These are phyloP conservation scores for Aspergillus alliaceus DNA, from an alignment of 2,329 filamentous ascomycete genomes.

Conservation along the genomic window DNA sequence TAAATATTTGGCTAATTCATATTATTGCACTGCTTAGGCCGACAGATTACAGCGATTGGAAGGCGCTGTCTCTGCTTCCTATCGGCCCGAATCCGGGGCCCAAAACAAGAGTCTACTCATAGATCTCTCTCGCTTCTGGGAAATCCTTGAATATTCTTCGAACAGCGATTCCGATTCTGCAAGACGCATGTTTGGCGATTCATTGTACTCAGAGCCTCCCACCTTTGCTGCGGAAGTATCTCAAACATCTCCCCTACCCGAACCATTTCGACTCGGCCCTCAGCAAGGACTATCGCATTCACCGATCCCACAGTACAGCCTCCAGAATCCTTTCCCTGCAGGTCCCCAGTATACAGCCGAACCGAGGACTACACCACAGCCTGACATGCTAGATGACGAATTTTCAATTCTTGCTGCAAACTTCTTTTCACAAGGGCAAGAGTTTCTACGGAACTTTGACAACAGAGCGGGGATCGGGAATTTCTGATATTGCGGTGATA, in stretches of 20 bases:
- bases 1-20: not conserved
- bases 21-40: conserved; percentile 32
- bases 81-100: conserved; percentile 36
- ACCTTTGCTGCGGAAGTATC: conserved; percentile 39
- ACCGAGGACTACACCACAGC: conserved; percentile 22
- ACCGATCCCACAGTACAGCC: conserved; percentile 19
- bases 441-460: conserved; percentile 41
- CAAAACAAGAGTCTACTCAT: conserved; percentile 43
- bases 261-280: conserved; percentile 40
- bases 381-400: conserved; percentile 40
- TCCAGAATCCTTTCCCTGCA: conserved; percentile 17
- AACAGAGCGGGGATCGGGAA: conserved; percentile 37
- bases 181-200: conserved; percentile 43
- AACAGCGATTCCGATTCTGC: conserved; percentile 39
- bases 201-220: conserved; percentile 33
- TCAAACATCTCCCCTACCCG: conserved; percentile 45
- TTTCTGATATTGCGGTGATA: conserved; percentile 18
- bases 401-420: conserved; percentile 49
- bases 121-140: conserved; percentile 50
- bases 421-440: conserved; percentile 49
- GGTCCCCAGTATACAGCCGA: conserved; percentile 15
- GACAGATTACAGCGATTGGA: conserved; percentile 44
- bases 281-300: conserved; percentile 18
- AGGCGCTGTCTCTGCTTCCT: conserved; percentile 47
- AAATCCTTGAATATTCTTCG: conserved; percentile 50